Percentiles rank a stretch among this genome's conserved stretches.
These are phyloP conservation scores for Candida pseudocylindracea DNA, from an alignment of 1,139 yeast genomes.

Conservation along the genomic window DNA sequence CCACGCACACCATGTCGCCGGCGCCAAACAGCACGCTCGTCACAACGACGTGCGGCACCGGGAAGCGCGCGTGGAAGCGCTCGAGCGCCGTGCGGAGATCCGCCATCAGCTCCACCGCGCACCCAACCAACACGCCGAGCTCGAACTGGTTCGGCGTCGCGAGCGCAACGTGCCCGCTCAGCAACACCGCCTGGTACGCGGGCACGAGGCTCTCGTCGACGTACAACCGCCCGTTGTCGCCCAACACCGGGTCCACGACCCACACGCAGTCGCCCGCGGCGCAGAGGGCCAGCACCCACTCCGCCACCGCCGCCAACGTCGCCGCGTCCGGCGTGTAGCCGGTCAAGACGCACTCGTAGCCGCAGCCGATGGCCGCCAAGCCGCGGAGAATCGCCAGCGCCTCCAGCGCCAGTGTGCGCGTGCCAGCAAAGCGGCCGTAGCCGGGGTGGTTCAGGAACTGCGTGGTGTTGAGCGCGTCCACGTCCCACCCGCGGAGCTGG, in stretches of 20 bases:
- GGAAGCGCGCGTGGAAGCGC: constrained; percentile 6
- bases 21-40: constrained; percentile 13
- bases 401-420: constrained; percentile 1
- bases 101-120: constrained; percentile 7
- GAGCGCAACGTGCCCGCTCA: constrained; percentile 10
- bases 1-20: constrained; percentile 12
- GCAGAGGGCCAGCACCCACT: constrained; percentile 9
- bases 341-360: constrained; percentile 40
- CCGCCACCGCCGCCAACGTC: constrained; percentile 23
- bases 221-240: constrained; percentile 16
- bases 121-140: constrained; percentile 12
- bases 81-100: constrained; percentile 7
- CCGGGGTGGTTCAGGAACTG: constrained; percentile 24
- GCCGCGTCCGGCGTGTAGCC: constrained; percentile 51
- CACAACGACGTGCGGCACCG: constrained; percentile 11
- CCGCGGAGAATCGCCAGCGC: constrained; percentile 1
- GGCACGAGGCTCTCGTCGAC: constrained; percentile 14
- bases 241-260: constrained; percentile 18
- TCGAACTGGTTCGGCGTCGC: constrained; percentile 20
- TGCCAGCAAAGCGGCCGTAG: constrained; percentile 16
- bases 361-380: constrained; percentile 5
- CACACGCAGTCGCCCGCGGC: constrained; percentile 3
- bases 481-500: constrained; percentile 21
- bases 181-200: constrained; percentile 8
- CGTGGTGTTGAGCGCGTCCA: constrained; percentile 18